Conservation (phyloP, 2,329 filamentous ascomycete species). For the Botrytis tulipae region DNA sequence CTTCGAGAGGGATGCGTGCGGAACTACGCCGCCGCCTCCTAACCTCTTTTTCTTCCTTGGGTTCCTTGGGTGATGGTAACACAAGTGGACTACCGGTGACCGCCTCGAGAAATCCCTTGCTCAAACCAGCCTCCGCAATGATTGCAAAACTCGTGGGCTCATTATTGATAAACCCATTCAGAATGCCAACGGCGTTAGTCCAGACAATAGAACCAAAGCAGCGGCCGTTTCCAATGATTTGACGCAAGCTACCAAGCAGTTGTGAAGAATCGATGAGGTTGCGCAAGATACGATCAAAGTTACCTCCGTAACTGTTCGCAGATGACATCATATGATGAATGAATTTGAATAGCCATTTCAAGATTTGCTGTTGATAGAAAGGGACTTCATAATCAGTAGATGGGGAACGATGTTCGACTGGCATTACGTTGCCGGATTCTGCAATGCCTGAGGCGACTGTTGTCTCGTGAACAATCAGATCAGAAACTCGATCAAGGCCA, state of each 20-base stretch:
- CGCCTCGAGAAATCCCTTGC: constrained; percentile 79
- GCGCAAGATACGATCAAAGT: constrained; percentile 83
- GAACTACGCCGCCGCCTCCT: constrained; percentile 5
- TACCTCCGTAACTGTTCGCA: constrained; percentile 66
- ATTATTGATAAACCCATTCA: constrained; percentile 97
- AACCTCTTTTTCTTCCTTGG: constrained; percentile 21
- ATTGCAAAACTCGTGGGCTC: constrained; percentile 97
- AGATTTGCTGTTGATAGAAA: constrained; percentile 87
- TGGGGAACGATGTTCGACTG: constrained; percentile 69
- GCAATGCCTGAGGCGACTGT: constrained; percentile 64
- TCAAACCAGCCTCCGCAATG: constrained; percentile 89
- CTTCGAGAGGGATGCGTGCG: constrained; percentile 13
- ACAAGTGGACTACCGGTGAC: constrained; percentile 57
- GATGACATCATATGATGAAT: constrained; percentile 92
- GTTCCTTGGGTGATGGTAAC: constrained; percentile 33
- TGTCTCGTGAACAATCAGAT: constrained; percentile 78
- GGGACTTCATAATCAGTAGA: constrained; percentile 91
- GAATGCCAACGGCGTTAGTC: constrained; percentile 88
- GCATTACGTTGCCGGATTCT: constrained; percentile 69
- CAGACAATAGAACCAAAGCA: constrained; percentile 91
- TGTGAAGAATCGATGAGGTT: constrained; percentile 93
- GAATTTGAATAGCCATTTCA: constrained; percentile 94
- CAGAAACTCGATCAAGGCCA: constrained; percentile 87
- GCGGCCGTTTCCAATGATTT: constrained; percentile 75
- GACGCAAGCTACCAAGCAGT: constrained; percentile 73